These are phyloP conservation scores for Neopestalotiopsis sp. DNA, from an alignment of 2,329 filamentous ascomycete genomes.

Conservation along the genomic window DNA sequence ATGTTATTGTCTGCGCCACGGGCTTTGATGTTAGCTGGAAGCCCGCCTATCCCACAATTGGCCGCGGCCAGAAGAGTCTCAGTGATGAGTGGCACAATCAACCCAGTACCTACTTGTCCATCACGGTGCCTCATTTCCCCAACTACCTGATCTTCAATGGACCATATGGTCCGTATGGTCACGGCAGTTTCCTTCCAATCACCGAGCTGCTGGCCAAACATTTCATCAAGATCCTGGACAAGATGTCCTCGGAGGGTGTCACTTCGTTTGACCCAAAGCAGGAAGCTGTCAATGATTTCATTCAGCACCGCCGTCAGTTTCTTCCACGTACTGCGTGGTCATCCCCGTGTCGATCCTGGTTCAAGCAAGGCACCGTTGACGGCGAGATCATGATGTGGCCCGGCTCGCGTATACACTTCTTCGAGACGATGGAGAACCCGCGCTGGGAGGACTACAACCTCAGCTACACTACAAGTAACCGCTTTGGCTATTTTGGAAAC, in stretches of 20 bases:
- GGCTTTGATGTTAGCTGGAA: constrained; percentile 12
- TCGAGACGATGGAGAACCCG: constrained; percentile 30
- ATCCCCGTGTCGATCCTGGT: constrained; percentile 32
- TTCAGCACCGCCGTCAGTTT: constrained; percentile 35
- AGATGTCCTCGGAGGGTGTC: constrained; percentile 32
- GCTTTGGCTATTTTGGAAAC: constrained; percentile 32
- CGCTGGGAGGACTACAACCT: constrained; percentile 34
- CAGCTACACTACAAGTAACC: constrained; percentile 27
- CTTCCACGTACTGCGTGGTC: constrained; percentile 31
- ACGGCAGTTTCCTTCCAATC: constrained; percentile 31
- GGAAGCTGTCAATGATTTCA: constrained; percentile 34
- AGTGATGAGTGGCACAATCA: constrained; percentile 25
- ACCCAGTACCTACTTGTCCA: constrained; percentile 20
- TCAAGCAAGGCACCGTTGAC: constrained; percentile 32
- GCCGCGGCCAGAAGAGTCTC: constrained; percentile 24
- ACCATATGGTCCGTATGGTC: constrained; percentile 31
- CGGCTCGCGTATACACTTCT: constrained; percentile 31
- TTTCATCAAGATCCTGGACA: constrained; percentile 36
- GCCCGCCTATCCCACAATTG: constrained; percentile 28
- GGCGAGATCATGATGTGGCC: constrained; percentile 33
- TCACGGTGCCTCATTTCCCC: constrained; percentile 20
- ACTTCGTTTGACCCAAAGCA: constrained; percentile 28
- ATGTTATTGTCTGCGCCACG: constrained; percentile 8
- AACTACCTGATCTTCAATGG: constrained; percentile 31
- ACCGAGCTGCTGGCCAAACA: constrained; percentile 32